These are phyloP conservation scores for Ganoderma sinense DNA, from an alignment of 1,284 basidiomycete species.

Conservation along the genomic window DNA sequence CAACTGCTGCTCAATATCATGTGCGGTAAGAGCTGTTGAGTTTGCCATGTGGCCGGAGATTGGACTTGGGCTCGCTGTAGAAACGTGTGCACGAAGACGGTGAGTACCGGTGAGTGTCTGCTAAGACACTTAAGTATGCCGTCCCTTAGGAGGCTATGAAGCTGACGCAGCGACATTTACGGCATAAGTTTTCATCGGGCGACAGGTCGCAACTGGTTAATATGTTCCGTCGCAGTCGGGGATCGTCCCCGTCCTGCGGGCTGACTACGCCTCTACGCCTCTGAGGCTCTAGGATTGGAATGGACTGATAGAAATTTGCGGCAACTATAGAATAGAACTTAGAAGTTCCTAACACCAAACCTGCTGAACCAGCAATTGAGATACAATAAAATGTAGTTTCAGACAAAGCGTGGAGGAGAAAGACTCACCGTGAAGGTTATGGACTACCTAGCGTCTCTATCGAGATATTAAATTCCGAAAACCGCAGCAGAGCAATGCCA, in stretches of 20 bases:
- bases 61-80: neutral
- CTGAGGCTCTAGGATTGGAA: neutral
- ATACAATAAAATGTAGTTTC: too few species aligned
- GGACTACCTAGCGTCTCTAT: neutral
- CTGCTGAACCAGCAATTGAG: neutral
- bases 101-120: too few species aligned
- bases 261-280: neutral
- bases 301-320: neutral
- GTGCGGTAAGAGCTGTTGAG: neutral
- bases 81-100: neutral
- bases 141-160: neutral
- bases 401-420: neutral
- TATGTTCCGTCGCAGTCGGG: neutral
- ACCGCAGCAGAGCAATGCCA: neutral
- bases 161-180: neutral
- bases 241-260: neutral
- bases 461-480: neutral
- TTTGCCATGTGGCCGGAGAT: neutral
- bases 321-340: neutral
- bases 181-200: neutral
- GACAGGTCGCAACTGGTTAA: neutral
- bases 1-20: neutral
- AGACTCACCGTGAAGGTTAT: neutral
- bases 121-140: neutral
- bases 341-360: neutral